A percentile compares a stretch with the other conserved stretches of the same genome.
These are phyloP conservation scores for Micractinium conductrix DNA, from an alignment of 139 green algal species.

Conservation along the genomic window DNA sequence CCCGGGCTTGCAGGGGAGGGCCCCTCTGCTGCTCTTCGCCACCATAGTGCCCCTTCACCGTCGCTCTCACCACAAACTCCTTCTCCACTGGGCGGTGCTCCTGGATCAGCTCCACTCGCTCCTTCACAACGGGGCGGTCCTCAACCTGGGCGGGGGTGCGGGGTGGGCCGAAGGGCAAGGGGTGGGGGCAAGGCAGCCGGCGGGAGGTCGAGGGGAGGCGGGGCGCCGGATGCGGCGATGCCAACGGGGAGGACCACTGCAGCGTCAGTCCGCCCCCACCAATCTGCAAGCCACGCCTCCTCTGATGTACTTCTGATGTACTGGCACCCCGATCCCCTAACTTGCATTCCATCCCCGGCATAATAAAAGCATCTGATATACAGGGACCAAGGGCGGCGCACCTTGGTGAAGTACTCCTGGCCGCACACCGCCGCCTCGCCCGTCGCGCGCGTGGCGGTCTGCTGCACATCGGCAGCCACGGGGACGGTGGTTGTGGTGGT, in stretches of 20 bases:
- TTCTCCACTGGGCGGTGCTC: slow-evolving; percentile 62
- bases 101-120: slow-evolving; percentile 37
- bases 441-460: background rate
- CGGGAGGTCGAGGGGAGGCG: background rate
- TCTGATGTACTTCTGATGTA: background rate
- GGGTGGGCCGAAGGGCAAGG: background rate
- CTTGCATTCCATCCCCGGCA: too few relatives aligned
- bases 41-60: too few relatives aligned
- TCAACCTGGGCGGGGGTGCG: slow-evolving; percentile 10
- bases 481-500: background rate
- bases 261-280: background rate
- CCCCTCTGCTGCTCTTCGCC: too few relatives aligned
- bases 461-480: too few relatives aligned
- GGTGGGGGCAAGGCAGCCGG: background rate
- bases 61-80: slow-evolving; percentile 53
- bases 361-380: too few relatives aligned
- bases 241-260: background rate
- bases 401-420: slow-evolving; percentile 42
- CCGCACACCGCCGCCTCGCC: background rate
- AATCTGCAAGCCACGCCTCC: background rate
- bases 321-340: too few relatives aligned
- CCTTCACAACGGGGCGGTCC: slow-evolving; percentile 51
- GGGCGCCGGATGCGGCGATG: background rate
- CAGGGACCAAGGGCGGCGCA: too few relatives aligned
- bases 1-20: too few relatives aligned